phyloP scores from a whole-genome alignment of 108 stramenopile species.

The Conticribra weissflogii region DNA sequence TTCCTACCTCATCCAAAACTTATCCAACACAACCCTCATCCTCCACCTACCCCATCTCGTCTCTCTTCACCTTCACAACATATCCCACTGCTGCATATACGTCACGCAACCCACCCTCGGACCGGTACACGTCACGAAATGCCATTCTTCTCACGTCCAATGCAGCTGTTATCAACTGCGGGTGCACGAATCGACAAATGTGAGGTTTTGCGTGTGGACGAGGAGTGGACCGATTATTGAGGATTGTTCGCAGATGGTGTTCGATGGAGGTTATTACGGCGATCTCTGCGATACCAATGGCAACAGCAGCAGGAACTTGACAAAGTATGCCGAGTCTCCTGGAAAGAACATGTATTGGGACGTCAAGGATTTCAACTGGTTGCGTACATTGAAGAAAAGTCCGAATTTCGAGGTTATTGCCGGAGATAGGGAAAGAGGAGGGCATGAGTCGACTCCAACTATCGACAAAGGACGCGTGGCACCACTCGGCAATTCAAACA shows the following conservation, averaged over 20 bases:
- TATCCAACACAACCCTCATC: constrained; percentile 25
- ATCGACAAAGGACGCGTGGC: no score
- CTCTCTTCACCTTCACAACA: constrained; percentile 44
- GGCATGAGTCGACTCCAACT: no score
- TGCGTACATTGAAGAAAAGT: constrained; percentile 39
- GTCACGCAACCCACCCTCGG: constrained; percentile 29
- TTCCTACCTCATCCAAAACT: constrained; percentile 47
- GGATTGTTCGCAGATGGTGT: constrained; percentile 39
- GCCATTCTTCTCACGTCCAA: constrained; percentile 26
- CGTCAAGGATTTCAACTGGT: constrained; percentile 56
- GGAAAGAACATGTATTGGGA: constrained; percentile 54
- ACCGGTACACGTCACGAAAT: constrained; percentile 47
- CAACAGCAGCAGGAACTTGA: background rate
- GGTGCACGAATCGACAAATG: constrained; percentile 44
- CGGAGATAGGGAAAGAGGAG: no score
- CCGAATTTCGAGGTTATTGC: constrained; percentile 43
- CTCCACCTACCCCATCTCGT: constrained; percentile 41
- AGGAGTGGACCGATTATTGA: constrained; percentile 56
- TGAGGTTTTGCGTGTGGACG: constrained; percentile 39
- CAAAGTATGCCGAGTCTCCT: background rate
- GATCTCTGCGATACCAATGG: background rate
- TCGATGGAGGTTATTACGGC: constrained; percentile 39
- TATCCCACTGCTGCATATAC: constrained; percentile 38
- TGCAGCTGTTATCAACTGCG: constrained; percentile 42
- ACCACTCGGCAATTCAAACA: no score